phyloP scores from a whole-genome alignment of 208 protist species.

The Wallacemonas sp. region DNA sequence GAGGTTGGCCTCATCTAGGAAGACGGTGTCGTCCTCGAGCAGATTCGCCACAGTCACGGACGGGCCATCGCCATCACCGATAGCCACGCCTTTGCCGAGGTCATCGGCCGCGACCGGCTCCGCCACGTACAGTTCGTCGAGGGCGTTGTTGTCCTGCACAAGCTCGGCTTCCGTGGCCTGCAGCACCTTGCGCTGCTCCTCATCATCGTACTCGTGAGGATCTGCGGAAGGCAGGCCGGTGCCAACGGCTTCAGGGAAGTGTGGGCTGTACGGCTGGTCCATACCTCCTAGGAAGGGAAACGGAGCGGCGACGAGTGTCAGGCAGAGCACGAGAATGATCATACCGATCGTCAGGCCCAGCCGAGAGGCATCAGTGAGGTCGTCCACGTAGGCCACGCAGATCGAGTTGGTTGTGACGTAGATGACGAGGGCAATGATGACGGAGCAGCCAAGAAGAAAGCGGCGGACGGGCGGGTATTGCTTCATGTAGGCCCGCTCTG shows the following conservation, averaged over 20 bases:
- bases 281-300: conserved; percentile 52
- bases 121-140: conserved; percentile 15
- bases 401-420: conserved; percentile 58
- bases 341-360: conserved; percentile 38
- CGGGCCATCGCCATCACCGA: background rate
- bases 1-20: conserved; percentile 25
- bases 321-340: conserved; percentile 33
- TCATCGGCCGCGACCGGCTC: conserved; percentile 1
- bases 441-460: conserved; percentile 38
- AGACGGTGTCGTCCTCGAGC: conserved; percentile 32
- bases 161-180: conserved; percentile 13
- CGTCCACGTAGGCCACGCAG: conserved; percentile 41
- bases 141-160: conserved; percentile 15
- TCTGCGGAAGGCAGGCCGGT: background rate
- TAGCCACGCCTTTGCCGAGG: background rate
- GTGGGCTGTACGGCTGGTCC: conserved; percentile 35
- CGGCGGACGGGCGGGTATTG: conserved; percentile 48
- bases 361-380: conserved; percentile 21
- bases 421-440: conserved; percentile 37
- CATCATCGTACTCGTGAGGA: background rate
- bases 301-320: conserved; percentile 30
- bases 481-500: conserved; percentile 56
- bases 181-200: conserved; percentile 17
- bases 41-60: conserved; percentile 4
- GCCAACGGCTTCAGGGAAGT: conserved; percentile 11